phyloP scores from a whole-genome alignment of 2,329 filamentous ascomycete genomes.

The Aureobasidium lini region DNA sequence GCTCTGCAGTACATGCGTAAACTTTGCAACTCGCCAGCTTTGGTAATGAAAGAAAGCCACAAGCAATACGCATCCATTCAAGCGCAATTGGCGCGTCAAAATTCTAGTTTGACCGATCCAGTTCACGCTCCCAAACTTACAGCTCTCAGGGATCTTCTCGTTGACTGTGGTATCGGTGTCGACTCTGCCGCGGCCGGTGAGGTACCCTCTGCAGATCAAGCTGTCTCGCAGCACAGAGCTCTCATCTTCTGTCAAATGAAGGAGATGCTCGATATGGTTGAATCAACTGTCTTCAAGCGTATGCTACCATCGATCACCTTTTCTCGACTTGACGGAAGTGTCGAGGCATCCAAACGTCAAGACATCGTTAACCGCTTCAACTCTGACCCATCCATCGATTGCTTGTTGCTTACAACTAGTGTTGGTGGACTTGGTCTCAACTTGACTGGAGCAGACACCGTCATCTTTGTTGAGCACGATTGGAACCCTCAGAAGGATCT shows the following conservation, averaged over 20 bases:
- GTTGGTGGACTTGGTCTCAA: conserved; percentile 93
- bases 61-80: conserved; percentile 86
- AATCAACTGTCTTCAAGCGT: conserved; percentile 82
- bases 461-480: conserved; percentile 99
- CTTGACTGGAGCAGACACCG: conserved; percentile 91
- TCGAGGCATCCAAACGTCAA: conserved; percentile 88
- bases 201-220: conserved; percentile 57
- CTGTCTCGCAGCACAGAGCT: conserved; percentile 91
- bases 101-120: conserved; percentile 75
- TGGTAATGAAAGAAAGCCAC: conserved; percentile 92
- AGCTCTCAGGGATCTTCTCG: conserved; percentile 81
- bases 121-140: conserved; percentile 86
- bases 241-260: conserved; percentile 99
- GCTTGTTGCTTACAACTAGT: conserved; percentile 84
- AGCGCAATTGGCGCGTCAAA: conserved; percentile 66
- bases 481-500: conserved; percentile 99
- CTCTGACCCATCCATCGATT: conserved; percentile 92
- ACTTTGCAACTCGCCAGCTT: conserved; percentile 91
- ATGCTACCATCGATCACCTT: conserved; percentile 90
- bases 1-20: conserved; percentile 99
- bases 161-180: conserved; percentile 95
- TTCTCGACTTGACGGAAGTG: conserved; percentile 85
- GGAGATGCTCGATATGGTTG: conserved; percentile 99
- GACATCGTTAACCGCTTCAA: conserved; percentile 99
- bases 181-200: conserved; percentile 43